Evolutionary conservation across 1,284 basidiomycete species (phyloP).

Genomic region (Athelia sp.): DNA sequence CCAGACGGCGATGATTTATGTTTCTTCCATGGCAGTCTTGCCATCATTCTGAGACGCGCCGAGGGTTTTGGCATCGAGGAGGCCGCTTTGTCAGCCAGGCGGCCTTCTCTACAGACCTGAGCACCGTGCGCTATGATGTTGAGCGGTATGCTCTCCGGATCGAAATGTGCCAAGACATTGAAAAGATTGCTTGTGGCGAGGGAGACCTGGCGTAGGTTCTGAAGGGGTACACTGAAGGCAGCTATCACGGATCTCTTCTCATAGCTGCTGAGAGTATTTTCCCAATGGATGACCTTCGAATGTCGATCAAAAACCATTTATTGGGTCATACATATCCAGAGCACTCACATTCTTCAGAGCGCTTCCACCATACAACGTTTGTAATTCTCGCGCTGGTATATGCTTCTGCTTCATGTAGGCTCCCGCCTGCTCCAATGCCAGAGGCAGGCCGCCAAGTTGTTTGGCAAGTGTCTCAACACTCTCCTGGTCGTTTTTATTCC

Average conservation of each 20-base stretch:
- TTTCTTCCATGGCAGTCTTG: no score
- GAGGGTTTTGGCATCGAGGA: no score
- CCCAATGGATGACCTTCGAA: background rate
- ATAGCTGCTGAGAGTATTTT: background rate
- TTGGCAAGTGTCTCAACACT: background rate
- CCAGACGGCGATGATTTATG: no score
- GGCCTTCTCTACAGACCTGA: background rate
- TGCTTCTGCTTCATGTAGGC: background rate
- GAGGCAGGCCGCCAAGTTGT: background rate
- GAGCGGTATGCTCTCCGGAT: background rate
- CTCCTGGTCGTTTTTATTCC: background rate
- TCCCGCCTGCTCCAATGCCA: background rate
- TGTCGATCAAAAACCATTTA: background rate
- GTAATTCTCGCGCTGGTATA: no score
- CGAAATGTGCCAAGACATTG: background rate
- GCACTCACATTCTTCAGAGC: background rate
- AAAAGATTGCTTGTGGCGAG: background rate
- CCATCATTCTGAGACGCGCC: no score
- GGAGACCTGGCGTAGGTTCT: background rate
- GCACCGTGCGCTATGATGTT: background rate
- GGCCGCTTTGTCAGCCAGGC: no score
- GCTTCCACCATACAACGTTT: no score
- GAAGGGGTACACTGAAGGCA: background rate
- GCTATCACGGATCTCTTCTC: background rate
- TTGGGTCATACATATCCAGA: background rate